These are phyloP conservation scores for Nigrospora oryzae DNA, from an alignment of 2,329 filamentous ascomycete genomes.

Conservation along the genomic window DNA sequence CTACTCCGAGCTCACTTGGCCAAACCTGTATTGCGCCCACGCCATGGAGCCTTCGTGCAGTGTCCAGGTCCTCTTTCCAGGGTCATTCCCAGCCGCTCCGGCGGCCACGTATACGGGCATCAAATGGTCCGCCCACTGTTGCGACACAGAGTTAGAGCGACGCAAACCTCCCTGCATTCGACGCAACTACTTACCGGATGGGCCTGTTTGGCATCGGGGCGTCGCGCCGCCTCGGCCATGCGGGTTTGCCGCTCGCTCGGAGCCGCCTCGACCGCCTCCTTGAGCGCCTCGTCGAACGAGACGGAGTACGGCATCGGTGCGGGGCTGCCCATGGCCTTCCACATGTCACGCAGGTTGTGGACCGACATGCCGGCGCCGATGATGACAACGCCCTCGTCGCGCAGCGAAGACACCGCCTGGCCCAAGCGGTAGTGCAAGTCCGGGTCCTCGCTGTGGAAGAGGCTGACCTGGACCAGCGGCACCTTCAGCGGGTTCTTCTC, in stretches of 20 bases:
- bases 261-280: constrained; percentile 49
- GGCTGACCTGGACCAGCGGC: constrained; percentile 64
- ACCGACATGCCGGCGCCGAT: constrained; percentile 70
- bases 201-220: constrained; percentile 36
- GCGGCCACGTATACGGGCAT: constrained; percentile 39
- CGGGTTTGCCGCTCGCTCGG: constrained; percentile 26
- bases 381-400: constrained; percentile 60
- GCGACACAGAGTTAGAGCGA: constrained; percentile 1
- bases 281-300: constrained; percentile 60
- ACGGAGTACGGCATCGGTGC: constrained; percentile 45
- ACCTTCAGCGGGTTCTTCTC: constrained; percentile 53
- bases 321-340: constrained; percentile 32
- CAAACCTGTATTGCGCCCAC: constrained; percentile 40
- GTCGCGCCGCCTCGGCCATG: constrained; percentile 28
- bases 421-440: constrained; percentile 61
- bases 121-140: constrained; percentile 36
- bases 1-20: constrained; percentile 5
- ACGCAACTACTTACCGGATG: constrained; percentile 24
- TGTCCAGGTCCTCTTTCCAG: constrained; percentile 34
- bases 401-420: constrained; percentile 53
- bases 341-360: constrained; percentile 55
- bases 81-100: constrained; percentile 34
- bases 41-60: constrained; percentile 33
- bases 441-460: constrained; percentile 57
- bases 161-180: too few species aligned